Evolutionary conservation across 2,329 filamentous ascomycete species (phyloP).

Genomic region (Sporothrix variecibatus): DNA sequence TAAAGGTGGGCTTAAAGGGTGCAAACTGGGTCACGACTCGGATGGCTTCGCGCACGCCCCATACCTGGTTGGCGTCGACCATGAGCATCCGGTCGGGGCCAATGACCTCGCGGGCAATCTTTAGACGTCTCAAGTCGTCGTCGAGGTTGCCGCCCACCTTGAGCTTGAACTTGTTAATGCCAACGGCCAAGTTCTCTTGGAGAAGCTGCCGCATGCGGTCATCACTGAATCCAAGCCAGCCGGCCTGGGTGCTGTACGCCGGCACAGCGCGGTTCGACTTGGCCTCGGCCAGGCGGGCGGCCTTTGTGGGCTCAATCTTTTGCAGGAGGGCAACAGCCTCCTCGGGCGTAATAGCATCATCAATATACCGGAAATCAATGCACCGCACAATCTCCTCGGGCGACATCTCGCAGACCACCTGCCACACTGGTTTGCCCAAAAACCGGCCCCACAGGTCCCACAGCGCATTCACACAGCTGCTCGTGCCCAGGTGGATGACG

Average conservation of each 20-base stretch:
- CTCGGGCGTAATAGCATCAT: conserved; percentile 84
- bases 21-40: conserved; percentile 70
- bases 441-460: conserved; percentile 96
- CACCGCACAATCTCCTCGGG: conserved; percentile 83
- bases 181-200: conserved; percentile 70
- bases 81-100: conserved; percentile 70
- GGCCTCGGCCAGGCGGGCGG: conserved; percentile 70
- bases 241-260: conserved; percentile 86
- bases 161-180: conserved; percentile 86
- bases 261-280: conserved; percentile 74
- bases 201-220: conserved; percentile 80
- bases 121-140: conserved; percentile 68
- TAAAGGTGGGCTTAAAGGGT: conserved; percentile 89
- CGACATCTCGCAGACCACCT: conserved; percentile 84
- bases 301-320: conserved; percentile 67
- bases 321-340: conserved; percentile 75
- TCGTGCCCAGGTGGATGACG: conserved; percentile 87
- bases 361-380: conserved; percentile 94
- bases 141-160: conserved; percentile 80
- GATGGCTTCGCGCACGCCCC: conserved; percentile 88
- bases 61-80: conserved; percentile 92
- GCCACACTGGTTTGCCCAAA: conserved; percentile 85
- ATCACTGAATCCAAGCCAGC: conserved; percentile 85
- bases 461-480: conserved; percentile 86
- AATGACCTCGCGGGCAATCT: conserved; percentile 65